Conservation (phyloP, 2,329 filamentous ascomycete genomes). For the Botryotinia narcissicola region DNA sequence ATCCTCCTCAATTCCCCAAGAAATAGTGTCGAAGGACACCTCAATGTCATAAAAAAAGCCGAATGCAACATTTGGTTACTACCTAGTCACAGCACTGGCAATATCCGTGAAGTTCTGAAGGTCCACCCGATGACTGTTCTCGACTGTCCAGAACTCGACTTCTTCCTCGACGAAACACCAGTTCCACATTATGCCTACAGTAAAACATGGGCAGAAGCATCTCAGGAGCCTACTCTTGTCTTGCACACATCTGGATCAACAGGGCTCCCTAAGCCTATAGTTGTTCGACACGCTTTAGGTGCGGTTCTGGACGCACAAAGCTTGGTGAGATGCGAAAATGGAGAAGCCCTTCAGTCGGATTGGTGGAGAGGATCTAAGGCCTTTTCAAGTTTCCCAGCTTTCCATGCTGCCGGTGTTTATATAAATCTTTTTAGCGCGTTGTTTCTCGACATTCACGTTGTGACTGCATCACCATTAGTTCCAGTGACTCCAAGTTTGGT, state of each 20-base stretch:
- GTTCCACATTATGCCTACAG: conserved; percentile 21
- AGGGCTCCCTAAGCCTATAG: conserved; percentile 25
- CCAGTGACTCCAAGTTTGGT: conserved; percentile 14
- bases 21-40: conserved; percentile 16
- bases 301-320: not conserved
- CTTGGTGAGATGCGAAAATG: not conserved
- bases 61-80: conserved; percentile 16
- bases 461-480: conserved; percentile 8
- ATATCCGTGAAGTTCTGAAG: conserved; percentile 8
- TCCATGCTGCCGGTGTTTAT: conserved; percentile 8
- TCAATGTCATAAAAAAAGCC: conserved; percentile 17
- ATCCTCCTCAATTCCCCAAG: conserved; percentile 15
- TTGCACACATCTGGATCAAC: conserved; percentile 27
- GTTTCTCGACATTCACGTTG: not conserved
- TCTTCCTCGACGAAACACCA: conserved; percentile 15
- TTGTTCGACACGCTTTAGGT: conserved; percentile 11
- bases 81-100: not conserved
- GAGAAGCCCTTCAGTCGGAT: not conserved
- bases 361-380: not conserved
- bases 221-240: conserved; percentile 15
- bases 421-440: not conserved
- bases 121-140: conserved; percentile 5
- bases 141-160: conserved; percentile 16
- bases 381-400: conserved; percentile 13
- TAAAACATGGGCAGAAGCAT: conserved; percentile 32